These are phyloP conservation scores for Chenopodium album DNA, from an alignment of 148 eudicot genomes.

Conservation along the genomic window DNA sequence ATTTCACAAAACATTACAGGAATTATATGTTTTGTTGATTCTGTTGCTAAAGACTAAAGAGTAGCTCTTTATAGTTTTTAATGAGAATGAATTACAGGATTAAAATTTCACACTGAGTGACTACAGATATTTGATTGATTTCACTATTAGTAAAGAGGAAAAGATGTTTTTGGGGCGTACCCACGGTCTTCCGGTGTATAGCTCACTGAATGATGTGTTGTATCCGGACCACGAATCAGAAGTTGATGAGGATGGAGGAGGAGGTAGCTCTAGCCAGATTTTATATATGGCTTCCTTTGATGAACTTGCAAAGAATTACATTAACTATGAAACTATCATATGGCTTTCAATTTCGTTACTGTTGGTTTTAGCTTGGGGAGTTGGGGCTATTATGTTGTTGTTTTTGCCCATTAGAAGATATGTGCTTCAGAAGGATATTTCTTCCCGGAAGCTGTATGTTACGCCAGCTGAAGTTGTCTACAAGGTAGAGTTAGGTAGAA, in stretches of 20 bases:
- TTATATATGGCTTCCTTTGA: slow-evolving; percentile 79
- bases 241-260: slow-evolving; percentile 55
- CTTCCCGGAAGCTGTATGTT: slow-evolving; percentile 70
- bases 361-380: slow-evolving; percentile 91
- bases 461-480: slow-evolving; percentile 68
- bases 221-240: slow-evolving; percentile 49
- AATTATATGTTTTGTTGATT: no score
- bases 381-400: slow-evolving; percentile 72
- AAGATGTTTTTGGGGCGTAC: slow-evolving; percentile 71
- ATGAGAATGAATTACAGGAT: not conserved
- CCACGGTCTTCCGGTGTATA: slow-evolving; percentile 42
- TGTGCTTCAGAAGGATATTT: slow-evolving; percentile 71
- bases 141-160: not conserved
- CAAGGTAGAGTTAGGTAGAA: slow-evolving; percentile 47
- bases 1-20: no score
- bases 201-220: slow-evolving; percentile 49
- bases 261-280: slow-evolving; percentile 39
- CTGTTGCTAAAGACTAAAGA: no score
- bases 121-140: not conserved
- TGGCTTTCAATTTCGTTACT: slow-evolving; percentile 77
- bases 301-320: slow-evolving; percentile 52
- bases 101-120: not conserved
- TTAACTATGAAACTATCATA: slow-evolving; percentile 74
- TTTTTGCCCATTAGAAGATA: slow-evolving; percentile 73
- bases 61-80: not conserved